Evolutionary conservation across 78 protist species (phyloP).

Genomic region (Acrasis kona): DNA sequence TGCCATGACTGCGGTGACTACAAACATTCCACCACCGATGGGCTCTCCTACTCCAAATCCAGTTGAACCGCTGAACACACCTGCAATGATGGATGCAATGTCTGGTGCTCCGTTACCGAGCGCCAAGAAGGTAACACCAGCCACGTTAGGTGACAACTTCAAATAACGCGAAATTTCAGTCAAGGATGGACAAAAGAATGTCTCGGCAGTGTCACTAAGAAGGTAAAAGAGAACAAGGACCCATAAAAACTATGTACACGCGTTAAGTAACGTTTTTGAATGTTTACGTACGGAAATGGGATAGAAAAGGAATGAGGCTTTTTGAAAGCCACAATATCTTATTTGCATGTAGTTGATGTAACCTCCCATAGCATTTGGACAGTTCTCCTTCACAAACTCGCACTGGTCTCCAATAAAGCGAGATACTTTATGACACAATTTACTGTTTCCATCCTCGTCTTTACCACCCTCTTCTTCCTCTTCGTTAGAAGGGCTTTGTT

Average conservation of each 20-base stretch:
- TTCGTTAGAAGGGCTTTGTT: too few relatives aligned
- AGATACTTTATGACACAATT: too few relatives aligned
- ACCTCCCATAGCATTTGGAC: too few relatives aligned
- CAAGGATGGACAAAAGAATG: background rate
- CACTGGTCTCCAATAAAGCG: too few relatives aligned
- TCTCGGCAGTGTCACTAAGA: background rate
- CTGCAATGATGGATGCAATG: slow-evolving; percentile 21
- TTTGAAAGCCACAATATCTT: too few relatives aligned
- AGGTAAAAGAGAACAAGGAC: background rate
- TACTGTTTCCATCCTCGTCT: too few relatives aligned
- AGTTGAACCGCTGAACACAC: background rate
- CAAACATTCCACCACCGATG: slow-evolving; percentile 26
- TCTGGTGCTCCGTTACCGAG: slow-evolving; percentile 58
- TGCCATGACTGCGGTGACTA: slow-evolving; percentile 19
- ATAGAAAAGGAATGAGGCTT: too few relatives aligned
- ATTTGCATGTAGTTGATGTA: too few relatives aligned
- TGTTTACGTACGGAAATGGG: too few relatives aligned
- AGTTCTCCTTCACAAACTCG: too few relatives aligned
- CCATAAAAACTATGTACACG: background rate
- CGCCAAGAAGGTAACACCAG: slow-evolving; percentile 49
- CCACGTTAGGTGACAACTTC: slow-evolving; percentile 26
- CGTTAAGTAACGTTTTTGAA: too few relatives aligned
- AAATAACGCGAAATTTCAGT: background rate
- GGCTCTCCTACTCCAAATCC: slow-evolving; percentile 30
- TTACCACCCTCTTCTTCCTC: too few relatives aligned